Evolutionary conservation across 1,139 yeast species (phyloP), one percentile per base, ranked within the genome.

Genomic region (Yamadazyma membranifaciens): DNA sequence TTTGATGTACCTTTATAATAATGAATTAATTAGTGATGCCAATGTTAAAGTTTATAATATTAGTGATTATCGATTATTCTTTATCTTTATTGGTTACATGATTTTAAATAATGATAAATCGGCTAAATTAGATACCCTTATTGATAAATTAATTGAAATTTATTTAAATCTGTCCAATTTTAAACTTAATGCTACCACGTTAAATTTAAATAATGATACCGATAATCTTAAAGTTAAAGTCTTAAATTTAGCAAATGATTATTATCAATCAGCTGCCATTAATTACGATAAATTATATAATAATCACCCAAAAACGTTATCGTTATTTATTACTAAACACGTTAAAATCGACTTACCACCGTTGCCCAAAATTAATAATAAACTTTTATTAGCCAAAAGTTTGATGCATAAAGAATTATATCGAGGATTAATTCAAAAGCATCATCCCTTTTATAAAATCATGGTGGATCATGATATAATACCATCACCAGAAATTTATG

Each of bases 361-460:
- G 2, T 58, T 70, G 31, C 76, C 76, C 2, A 51, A 44, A 38
- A 57, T 70, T 33, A 42, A 57, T n/a, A 55, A 66, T 41, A 60
- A 59, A 41, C 56, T 54, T 24, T 49, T 67, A 15, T 53, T 68
- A 28, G 65, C 66, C 5, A 67, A 66, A 46, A 63, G 71, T 0
- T 60, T 70, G 39, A 59, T 70, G 55, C 76, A 70, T 45, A 66
- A 67, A 46, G 76, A 70, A 45, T 55, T 67, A 13, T 65, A 64
- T 41, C 50, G 70, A 17, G 67, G 67, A 3, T 54, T 69, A 25
- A 47, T 64, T 11, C 52, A 55, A 15, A 59, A 65, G 11, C 48
- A 51, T 9, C 75, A 70, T 46, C 45, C 50, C 1, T 61, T 70
- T 38, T 61, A 64, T 9, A 39, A 46, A n/a, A 43, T 44, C n/a